These are phyloP conservation scores for Zymoseptoria passerinii DNA, from an alignment of 2,329 filamentous ascomycete species.

Conservation along the genomic window DNA sequence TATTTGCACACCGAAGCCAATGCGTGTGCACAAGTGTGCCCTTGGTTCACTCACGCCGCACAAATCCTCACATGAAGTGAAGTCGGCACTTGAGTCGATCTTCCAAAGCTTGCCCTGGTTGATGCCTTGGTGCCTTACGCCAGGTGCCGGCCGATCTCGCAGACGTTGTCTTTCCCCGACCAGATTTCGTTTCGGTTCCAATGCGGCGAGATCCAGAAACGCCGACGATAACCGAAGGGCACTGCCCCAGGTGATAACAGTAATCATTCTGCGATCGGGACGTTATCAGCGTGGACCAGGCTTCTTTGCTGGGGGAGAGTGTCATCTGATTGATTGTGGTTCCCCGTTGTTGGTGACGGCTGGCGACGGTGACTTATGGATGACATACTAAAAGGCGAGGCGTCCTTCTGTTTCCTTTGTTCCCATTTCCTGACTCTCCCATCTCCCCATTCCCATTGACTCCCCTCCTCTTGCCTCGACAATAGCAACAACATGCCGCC, in stretches of 20 bases:
- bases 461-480: neutral
- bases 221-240: neutral
- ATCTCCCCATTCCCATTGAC: neutral
- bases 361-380: neutral
- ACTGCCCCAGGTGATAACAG: neutral
- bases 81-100: neutral
- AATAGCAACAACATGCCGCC: neutral
- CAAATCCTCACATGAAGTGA: neutral
- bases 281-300: neutral
- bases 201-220: neutral
- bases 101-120: neutral
- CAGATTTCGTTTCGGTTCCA: too few relatives aligned
- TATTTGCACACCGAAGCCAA: neutral
- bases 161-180: too few relatives aligned
- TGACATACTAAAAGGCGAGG: neutral
- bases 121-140: neutral
- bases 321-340: neutral
- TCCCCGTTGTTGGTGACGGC: neutral
- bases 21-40: neutral
- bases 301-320: neutral
- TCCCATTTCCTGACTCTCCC: neutral
- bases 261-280: neutral
- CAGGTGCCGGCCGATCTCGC: neutral
- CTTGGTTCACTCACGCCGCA: neutral
- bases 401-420: neutral